Percentiles rank a stretch among this genome's conserved stretches.
Conservation (phyloP, 352 stramenopile genomes). For the Phytopythium chamaehyphon region DNA sequence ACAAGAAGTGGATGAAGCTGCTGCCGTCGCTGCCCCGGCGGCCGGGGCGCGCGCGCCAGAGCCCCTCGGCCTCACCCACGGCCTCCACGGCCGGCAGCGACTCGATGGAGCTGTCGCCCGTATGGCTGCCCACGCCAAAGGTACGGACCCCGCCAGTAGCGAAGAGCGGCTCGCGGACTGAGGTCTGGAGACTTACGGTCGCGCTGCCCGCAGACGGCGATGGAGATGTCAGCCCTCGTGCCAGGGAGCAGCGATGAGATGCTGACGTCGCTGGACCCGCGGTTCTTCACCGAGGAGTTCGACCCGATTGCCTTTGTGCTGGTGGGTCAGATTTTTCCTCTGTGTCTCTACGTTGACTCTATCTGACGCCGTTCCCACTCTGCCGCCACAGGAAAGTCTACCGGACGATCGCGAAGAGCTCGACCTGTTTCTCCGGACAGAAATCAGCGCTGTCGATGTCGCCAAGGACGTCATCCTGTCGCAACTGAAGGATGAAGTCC, state of each 20-base stretch:
- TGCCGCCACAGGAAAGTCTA: conserved; percentile 48
- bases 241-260: conserved; percentile 63
- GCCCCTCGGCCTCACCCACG: conserved; percentile 2
- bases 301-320: conserved; percentile 65
- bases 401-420: conserved; percentile 42
- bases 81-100: conserved; percentile 16
- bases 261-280: conserved; percentile 63
- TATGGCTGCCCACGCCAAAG: conserved; percentile 29
- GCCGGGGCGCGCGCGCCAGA: conserved; percentile 8
- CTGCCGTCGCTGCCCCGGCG: conserved; percentile 32
- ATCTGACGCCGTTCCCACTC: too few relatives aligned
- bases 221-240: conserved; percentile 58
- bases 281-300: conserved; percentile 81
- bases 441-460: conserved; percentile 81
- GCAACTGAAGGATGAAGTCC: conserved; percentile 81
- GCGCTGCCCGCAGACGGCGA: conserved; percentile 33
- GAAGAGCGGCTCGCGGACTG: too few relatives aligned
- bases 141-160: conserved; percentile 11
- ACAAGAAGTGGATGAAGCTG: conserved; percentile 63
- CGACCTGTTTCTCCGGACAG: conserved; percentile 65
- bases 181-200: too few relatives aligned
- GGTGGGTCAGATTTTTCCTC: conserved; percentile 18
- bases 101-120: conserved; percentile 20
- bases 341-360: too few relatives aligned
- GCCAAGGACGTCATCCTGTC: conserved; percentile 72